phyloP scores from a whole-genome alignment of 305 asterid genomes.

The Solanum hybrid region DNA sequence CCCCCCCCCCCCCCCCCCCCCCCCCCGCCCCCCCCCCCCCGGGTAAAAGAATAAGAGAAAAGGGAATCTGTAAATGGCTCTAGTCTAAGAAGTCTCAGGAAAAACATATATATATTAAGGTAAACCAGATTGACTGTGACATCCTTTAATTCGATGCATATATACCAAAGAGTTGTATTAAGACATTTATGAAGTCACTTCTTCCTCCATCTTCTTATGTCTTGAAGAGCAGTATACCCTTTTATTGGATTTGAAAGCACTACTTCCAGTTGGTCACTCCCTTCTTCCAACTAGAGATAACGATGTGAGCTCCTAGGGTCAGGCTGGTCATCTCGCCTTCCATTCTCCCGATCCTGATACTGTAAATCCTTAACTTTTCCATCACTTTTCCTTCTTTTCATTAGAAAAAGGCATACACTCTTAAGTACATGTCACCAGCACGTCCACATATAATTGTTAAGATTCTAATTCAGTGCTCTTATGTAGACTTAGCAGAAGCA shows the following conservation, averaged over 20 bases:
- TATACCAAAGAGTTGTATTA: neutral
- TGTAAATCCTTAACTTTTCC: neutral
- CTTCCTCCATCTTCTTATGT: neutral
- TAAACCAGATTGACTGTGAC: neutral
- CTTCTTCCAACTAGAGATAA: neutral
- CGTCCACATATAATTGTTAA: neutral
- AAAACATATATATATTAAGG: neutral
- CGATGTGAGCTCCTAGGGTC: neutral
- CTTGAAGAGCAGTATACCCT: neutral
- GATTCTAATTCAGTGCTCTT: neutral
- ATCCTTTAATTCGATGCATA: too few species aligned
- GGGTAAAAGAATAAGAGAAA: neutral
- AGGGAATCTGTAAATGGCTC: neutral
- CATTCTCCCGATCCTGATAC: neutral
- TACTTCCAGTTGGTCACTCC: neutral
- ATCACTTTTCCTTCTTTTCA: neutral
- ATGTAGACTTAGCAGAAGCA: neutral
- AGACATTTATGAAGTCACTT: neutral
- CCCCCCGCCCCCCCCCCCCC: too few species aligned
- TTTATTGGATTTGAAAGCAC: neutral
- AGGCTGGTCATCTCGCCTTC: neutral
- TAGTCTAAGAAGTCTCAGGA: neutral
- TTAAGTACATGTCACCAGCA: neutral
- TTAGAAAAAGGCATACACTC: neutral
- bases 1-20: too few species aligned